These are phyloP conservation scores for Penicillium psychrofluorescens DNA, from an alignment of 495 filamentous ascomycete species.

Conservation along the genomic window DNA sequence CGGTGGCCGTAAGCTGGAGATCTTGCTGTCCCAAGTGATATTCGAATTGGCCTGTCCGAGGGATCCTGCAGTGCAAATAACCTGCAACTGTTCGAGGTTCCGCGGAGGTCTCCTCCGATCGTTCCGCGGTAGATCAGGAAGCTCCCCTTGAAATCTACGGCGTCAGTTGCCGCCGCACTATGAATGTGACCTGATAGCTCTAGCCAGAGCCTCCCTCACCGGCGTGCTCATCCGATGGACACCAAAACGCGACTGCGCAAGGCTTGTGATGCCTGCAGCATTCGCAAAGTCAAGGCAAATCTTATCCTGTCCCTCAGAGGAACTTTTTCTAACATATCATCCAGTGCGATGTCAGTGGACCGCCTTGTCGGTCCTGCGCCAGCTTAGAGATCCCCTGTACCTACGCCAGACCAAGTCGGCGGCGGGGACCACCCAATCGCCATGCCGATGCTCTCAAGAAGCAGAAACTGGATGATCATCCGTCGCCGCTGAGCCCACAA, in stretches of 20 bases:
- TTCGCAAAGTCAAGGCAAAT: constrained; percentile 75
- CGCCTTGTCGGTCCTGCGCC: constrained; percentile 73
- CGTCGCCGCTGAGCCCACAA: constrained; percentile 15
- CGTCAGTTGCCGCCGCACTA: background rate
- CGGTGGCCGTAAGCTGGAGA: too few relatives aligned
- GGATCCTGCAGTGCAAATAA: too few relatives aligned
- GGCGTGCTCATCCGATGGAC: constrained; percentile 26
- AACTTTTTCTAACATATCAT: constrained; percentile 1
- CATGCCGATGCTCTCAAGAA: constrained; percentile 78
- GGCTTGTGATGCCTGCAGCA: constrained; percentile 79
- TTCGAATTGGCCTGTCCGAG: too few relatives aligned
- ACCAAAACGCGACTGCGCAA: constrained; percentile 54
- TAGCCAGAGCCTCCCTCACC: too few relatives aligned
- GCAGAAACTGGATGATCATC: constrained; percentile 43
- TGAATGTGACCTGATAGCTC: constrained; percentile 10
- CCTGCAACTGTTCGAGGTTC: too few relatives aligned
- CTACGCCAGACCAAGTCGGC: constrained; percentile 67
- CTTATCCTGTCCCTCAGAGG: background rate
- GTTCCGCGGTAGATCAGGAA: background rate
- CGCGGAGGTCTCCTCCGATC: background rate
- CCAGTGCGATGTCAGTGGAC: constrained; percentile 73
- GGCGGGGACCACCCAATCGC: constrained; percentile 78
- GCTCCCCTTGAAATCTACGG: background rate
- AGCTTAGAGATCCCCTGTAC: constrained; percentile 79
- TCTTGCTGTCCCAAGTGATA: background rate